Percentiles rank a stretch among this genome's conserved stretches.
Conservation (phyloP, 352 stramenopile genomes). For the Blastocystis sp. region DNA sequence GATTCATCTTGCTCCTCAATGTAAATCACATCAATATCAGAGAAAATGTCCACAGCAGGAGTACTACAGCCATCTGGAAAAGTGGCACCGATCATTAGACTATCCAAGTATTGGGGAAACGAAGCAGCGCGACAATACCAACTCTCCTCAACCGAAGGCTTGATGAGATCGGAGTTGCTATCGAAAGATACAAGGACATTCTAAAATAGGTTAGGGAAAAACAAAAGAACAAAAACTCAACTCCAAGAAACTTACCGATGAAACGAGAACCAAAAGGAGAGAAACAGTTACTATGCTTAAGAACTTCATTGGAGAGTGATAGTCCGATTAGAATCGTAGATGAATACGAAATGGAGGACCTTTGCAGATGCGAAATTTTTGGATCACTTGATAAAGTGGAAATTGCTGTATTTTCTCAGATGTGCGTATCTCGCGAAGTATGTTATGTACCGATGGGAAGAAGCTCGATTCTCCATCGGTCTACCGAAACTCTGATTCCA, state of each 20-base stretch:
- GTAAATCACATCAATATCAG: neutral
- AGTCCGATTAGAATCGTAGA: neutral
- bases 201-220: neutral
- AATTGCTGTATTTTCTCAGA: no score
- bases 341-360: neutral
- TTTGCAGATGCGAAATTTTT: no score
- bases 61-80: neutral
- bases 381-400: no score
- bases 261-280: neutral
- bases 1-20: neutral
- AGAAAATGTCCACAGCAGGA: conserved; percentile 20
- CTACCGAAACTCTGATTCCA: no score
- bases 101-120: conserved; percentile 18
- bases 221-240: neutral
- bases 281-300: neutral
- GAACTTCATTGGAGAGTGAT: neutral
- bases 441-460: no score
- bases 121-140: neutral
- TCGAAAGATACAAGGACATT: neutral
- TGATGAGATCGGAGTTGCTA: neutral
- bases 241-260: neutral
- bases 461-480: no score
- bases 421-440: no score
- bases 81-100: neutral
- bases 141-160: neutral